These are phyloP conservation scores for Nymphaea thermarum DNA, from an alignment of 164 flowering plant genomes.

Conservation along the genomic window DNA sequence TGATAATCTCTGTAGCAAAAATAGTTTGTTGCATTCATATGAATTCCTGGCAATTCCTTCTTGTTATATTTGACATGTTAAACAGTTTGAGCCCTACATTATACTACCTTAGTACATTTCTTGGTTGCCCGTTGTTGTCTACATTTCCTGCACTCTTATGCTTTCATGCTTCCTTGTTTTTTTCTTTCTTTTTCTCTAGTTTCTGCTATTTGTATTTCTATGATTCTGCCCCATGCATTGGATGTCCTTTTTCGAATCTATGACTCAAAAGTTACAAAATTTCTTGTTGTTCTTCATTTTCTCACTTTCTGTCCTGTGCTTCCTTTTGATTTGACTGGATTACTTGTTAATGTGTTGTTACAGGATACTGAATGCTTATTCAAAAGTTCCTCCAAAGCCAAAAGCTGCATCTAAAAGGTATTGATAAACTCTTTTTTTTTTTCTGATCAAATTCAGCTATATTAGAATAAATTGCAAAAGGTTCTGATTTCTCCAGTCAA, in stretches of 20 bases:
- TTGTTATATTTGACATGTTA: too few species aligned
- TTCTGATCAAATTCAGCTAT: too few species aligned
- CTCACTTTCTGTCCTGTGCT: background rate
- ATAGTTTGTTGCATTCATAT: too few species aligned
- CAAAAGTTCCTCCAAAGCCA: conserved; percentile 71
- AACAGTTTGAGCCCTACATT: background rate
- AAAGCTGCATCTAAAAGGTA: conserved; percentile 64
- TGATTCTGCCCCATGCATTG: background rate
- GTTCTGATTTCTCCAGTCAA: too few species aligned
- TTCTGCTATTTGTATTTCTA: background rate
- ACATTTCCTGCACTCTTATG: too few species aligned
- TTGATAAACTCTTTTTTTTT: background rate
- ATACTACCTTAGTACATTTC: background rate
- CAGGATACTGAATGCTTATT: conserved; percentile 82
- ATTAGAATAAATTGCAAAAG: too few species aligned
- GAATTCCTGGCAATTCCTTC: too few species aligned
- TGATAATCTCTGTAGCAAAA: too few species aligned
- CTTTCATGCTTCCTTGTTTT: too few species aligned
- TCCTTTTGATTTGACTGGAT: background rate
- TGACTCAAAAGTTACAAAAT: too few species aligned
- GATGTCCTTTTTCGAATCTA: background rate
- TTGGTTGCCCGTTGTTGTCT: background rate
- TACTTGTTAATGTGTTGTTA: conserved; percentile 3
- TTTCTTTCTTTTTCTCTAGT: background rate
- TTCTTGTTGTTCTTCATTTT: too few species aligned